Base-by-base conservation (phyloP, 2,329 filamentous ascomycete species). In the Neofusicoccum kwambonambiense region DNA sequence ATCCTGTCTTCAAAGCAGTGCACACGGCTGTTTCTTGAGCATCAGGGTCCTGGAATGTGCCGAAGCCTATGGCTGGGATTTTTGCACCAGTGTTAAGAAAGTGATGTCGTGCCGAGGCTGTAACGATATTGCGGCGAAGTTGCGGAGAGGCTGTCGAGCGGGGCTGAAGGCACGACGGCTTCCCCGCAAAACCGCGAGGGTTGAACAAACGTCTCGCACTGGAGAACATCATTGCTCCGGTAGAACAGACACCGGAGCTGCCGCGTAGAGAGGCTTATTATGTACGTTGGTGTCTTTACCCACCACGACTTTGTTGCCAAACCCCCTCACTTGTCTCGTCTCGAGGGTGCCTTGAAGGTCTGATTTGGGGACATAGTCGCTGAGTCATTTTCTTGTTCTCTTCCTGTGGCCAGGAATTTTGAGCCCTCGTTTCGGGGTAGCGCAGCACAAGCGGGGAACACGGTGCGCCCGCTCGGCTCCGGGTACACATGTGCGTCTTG, bases 21-120 rank as follows among this genome's bases (percentile, higher is more conserved):
- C 76, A 69, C 4, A 83, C 80, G 11, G 81, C 80, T 39, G 35
- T 37, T 37, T 64, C 61, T 15, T 76, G 73, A 27, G 72, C 73
- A n/a, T 72, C 73, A 57, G 67, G 70, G 41, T 73, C 70, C 54
- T 76, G 74, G 73, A 73, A 76, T 52, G 73, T 76, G 22, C 74
- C 74, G 49, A 73, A 75, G 60, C 73, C 74, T 7, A 75, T 67
- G 39, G 61, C 61, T 2, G 61, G 61, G 3, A 64, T 64, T 22
- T 64, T 17, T 8, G 31, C 35, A 3, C 61, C 61, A 17, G 37
- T 64, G 39, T 64, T 64, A 12, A 64, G 19, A 9, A 71, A 31
- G 37, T 42, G 35, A 2, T 4, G 4, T n/a, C 12, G 41, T 9
- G 3, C 8, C 8, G 77, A 77, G 45, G 68, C 69, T 62, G 74